phyloP scores from a whole-genome alignment of 805 yeast genomes.

The Saturnispora dispora region DNA sequence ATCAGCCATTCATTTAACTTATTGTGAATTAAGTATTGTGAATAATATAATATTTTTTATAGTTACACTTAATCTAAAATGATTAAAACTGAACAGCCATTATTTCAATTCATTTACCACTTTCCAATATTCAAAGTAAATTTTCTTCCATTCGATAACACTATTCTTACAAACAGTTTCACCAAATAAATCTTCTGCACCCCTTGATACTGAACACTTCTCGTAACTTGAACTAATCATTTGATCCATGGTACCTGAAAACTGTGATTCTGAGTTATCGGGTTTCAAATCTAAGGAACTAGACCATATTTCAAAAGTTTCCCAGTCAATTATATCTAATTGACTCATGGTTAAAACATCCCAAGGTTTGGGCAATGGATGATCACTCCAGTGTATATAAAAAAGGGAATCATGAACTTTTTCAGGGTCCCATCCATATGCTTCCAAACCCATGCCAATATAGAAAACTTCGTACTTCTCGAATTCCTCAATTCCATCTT shows the following conservation, averaged over 20 bases:
- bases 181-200: constrained; percentile 23
- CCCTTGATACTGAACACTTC: constrained; percentile 4
- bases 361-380: constrained; percentile 66
- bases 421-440: constrained; percentile 30
- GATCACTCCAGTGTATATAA: constrained; percentile 55
- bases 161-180: constrained; percentile 12
- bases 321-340: neutral
- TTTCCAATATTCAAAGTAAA: constrained; percentile 12
- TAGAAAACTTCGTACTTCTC: neutral
- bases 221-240: constrained; percentile 10
- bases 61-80: too few relatives aligned
- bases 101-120: neutral
- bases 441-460: constrained; percentile 11
- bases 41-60: too few relatives aligned
- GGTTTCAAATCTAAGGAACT: constrained; percentile 4
- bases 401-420: constrained; percentile 25
- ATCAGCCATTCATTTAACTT: too few relatives aligned
- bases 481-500: neutral
- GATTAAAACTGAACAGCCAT: too few relatives aligned
- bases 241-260: constrained; percentile 7
- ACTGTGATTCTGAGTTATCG: neutral
- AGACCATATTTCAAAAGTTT: neutral
- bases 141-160: constrained; percentile 10
- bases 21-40: too few relatives aligned
- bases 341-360: constrained; percentile 12